These are phyloP conservation scores for Pleurotus eryngii DNA, from an alignment of 768 basidiomycete species.

Conservation along the genomic window DNA sequence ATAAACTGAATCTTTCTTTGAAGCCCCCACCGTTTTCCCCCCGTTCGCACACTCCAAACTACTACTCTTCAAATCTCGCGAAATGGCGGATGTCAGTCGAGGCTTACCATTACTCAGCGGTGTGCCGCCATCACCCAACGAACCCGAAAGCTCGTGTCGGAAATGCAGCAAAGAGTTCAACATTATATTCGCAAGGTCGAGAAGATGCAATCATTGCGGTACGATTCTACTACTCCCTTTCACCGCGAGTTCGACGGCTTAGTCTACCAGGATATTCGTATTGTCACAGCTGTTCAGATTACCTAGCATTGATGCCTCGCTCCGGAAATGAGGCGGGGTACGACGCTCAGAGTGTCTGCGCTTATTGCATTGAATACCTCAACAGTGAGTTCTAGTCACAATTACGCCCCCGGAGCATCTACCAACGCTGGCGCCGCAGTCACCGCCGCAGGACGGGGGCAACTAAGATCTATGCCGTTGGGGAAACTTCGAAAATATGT, in stretches of 20 bases:
- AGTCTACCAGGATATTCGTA: conserved; percentile 57
- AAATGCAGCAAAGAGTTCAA: conserved; percentile 77
- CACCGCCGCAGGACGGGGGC: conserved; percentile 60
- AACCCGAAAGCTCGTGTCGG: conserved; percentile 44
- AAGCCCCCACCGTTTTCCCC: background rate
- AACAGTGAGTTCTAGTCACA: conserved; percentile 42
- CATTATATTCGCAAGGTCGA: conserved; percentile 58
- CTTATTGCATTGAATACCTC: conserved; percentile 68
- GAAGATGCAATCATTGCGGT: conserved; percentile 78
- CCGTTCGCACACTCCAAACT: background rate
- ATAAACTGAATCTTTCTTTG: conserved; percentile 3
- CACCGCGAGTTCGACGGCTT: no score
- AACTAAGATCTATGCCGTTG: conserved; percentile 54
- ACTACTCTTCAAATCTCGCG: background rate
- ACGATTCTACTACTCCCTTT: conserved; percentile 18
- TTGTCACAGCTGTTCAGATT: conserved; percentile 73
- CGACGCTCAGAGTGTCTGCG: conserved; percentile 65
- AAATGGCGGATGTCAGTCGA: conserved; percentile 23
- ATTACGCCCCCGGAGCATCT: conserved; percentile 1
- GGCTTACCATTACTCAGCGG: conserved; percentile 75
- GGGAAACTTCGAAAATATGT: conserved; percentile 67
- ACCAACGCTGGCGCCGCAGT: conserved; percentile 36
- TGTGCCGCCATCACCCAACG: conserved; percentile 46
- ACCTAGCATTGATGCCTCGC: conserved; percentile 76
- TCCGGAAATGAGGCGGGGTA: conserved; percentile 51